Evolutionary conservation across 2,329 filamentous ascomycete genomes (phyloP).

Genomic region (Pseudogymnoascus sp.): DNA sequence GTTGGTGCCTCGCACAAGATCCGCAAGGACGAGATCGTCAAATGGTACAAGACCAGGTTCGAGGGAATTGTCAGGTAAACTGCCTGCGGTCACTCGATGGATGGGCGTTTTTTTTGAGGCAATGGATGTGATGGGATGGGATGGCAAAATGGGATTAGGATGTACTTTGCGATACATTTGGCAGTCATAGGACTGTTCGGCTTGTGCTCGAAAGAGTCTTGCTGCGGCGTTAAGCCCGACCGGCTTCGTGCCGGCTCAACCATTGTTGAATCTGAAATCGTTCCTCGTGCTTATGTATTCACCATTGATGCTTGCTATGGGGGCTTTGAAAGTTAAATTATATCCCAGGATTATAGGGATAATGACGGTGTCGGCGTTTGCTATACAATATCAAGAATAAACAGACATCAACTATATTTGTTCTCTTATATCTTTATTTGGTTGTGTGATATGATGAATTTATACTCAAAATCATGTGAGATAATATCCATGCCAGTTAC

Average conservation of each 20-base stretch:
- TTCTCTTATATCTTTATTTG: background rate
- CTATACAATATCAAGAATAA: constrained; percentile 7
- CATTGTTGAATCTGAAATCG: constrained; percentile 8
- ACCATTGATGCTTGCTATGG: constrained; percentile 9
- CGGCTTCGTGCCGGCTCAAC: constrained; percentile 59
- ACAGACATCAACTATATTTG: background rate
- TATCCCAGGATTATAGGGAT: background rate
- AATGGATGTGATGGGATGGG: constrained; percentile 16
- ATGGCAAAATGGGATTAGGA: constrained; percentile 25
- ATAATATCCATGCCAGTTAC: background rate
- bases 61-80: constrained; percentile 97
- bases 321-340: background rate
- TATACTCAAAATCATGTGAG: background rate
- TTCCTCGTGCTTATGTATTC: constrained; percentile 8
- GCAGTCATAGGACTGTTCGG: constrained; percentile 41
- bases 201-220: constrained; percentile 47
- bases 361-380: background rate
- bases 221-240: constrained; percentile 68
- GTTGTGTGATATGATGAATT: background rate
- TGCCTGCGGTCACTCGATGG: constrained; percentile 15
- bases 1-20: constrained; percentile 89
- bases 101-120: constrained; percentile 17
- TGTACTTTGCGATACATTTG: constrained; percentile 36
- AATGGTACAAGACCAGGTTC: constrained; percentile 96
- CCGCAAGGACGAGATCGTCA: constrained; percentile 90